Evolutionary conservation across 1,139 yeast species (phyloP), one percentile per base, ranked within the genome.

Genomic region (Maudiozyma humilis): DNA sequence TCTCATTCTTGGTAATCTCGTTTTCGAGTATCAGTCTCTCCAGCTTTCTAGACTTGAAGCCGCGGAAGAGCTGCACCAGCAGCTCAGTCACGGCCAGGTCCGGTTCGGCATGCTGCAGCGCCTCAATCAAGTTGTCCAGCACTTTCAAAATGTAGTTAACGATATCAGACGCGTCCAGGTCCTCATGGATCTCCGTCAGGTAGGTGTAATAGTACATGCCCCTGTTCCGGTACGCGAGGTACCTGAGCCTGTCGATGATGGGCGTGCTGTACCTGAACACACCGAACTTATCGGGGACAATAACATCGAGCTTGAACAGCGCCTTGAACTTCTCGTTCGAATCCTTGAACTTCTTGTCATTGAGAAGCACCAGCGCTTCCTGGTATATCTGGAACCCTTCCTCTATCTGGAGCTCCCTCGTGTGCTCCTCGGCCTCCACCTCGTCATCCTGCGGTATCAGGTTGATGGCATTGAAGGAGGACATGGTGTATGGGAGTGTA

Each of bases 371-470:
- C 33, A 93, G 66, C 0, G 96, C 96, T 25, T 67, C 64, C 53
- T 87, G 88, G 60, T 83, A 87, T 14, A 79, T 65, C 53, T 78
- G 78, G 61, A 83, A 82, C 2, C 95, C 95, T 57, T 83, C 85
- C 63, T 93, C 98, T 15, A 91, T 79, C 69, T 87, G 78, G 32
- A 76, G 44, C 41, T 91, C 98, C 44, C 95, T 68, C 1, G 96
- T 83, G 56, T 88, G 95, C 52, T 87, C 91, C 52, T 88, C 96
- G 7, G 76, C 76, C 50, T 85, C 94, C 39, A 75, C 67, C 43
- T 72, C 76, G 10, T 75, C 65, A 39, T 82, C 84, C 56, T 86
- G 94, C 47, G 82, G 89, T 39, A 76, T 74, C 41, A 82, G 65
- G 58, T 91, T 91, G 39, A 89, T 71, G 2, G 97, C 95, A 23